Percentiles rank a stretch among this genome's conserved stretches.
These are phyloP conservation scores for Elongisporangium undulatum DNA, from an alignment of 352 stramenopile genomes.

Conservation along the genomic window DNA sequence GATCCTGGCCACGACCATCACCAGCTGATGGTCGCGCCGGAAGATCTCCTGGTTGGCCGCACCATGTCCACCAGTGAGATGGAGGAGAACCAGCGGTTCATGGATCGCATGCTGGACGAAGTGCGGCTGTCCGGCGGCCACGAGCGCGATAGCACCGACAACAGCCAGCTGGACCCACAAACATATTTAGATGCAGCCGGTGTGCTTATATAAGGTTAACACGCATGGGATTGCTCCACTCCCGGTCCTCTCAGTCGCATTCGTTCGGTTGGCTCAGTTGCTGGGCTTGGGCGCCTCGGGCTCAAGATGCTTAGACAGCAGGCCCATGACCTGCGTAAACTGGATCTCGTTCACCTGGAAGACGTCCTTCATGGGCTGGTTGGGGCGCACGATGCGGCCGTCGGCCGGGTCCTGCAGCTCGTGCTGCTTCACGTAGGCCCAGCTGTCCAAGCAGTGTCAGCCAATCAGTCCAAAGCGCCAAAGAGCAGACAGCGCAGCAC, in stretches of 20 bases:
- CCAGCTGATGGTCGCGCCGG: conserved; percentile 35
- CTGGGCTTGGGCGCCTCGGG: conserved; percentile 1
- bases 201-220: conserved; percentile 34
- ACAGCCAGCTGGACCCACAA: conserved; percentile 33
- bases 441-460: conserved; percentile 23
- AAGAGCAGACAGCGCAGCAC: conserved; percentile 9
- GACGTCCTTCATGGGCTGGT: conserved; percentile 59
- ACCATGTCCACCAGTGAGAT: conserved; percentile 38
- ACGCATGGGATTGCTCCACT: neutral
- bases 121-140: conserved; percentile 44
- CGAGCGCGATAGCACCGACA: conserved; percentile 24
- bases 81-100: conserved; percentile 74
- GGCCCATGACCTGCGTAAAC: conserved; percentile 69
- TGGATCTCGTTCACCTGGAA: conserved; percentile 66
- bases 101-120: conserved; percentile 77
- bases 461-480: neutral
- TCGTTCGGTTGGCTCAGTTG: neutral
- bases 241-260: neutral
- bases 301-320: conserved; percentile 69
- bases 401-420: conserved; percentile 69
- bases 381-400: conserved; percentile 64
- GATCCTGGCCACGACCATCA: conserved; percentile 20
- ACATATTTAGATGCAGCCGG: conserved; percentile 71
- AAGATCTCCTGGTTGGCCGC: conserved; percentile 40
- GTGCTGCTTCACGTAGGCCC: conserved; percentile 73